Conservation (phyloP, 2,329 filamentous ascomycete genomes). For the Aureobasidium musti region DNA sequence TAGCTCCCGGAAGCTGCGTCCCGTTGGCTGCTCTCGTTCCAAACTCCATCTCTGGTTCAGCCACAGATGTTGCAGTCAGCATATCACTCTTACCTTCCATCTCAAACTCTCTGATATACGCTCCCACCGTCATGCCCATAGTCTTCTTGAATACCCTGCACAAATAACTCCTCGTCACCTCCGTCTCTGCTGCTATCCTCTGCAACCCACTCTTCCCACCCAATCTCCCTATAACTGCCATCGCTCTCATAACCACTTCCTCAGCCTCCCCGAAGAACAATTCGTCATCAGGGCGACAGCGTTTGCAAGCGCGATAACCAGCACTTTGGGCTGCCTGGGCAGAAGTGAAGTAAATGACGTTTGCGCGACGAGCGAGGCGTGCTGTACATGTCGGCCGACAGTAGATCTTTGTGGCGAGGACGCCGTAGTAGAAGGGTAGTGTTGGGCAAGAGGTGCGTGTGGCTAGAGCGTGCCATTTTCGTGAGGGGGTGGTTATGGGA, state of each 20-base stretch:
- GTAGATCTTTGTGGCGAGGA: constrained; percentile 60
- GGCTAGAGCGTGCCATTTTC: not conserved
- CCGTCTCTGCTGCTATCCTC: constrained; percentile 54
- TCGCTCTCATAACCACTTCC: constrained; percentile 29
- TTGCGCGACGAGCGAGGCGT: constrained; percentile 60
- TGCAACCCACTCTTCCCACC: constrained; percentile 39
- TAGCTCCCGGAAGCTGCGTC: too few relatives aligned
- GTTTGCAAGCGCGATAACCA: constrained; percentile 60
- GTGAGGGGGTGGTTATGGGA: too few relatives aligned
- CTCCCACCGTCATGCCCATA: constrained; percentile 50
- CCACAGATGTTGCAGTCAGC: too few relatives aligned
- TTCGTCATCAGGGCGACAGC: constrained; percentile 51
- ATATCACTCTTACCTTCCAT: not conserved
- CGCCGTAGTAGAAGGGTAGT: constrained; percentile 56
- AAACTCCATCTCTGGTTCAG: too few relatives aligned
- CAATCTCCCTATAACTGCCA: constrained; percentile 37
- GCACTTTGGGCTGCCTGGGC: constrained; percentile 51
- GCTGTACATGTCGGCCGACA: constrained; percentile 63
- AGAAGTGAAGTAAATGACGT: constrained; percentile 58
- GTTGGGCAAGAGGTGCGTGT: not conserved
- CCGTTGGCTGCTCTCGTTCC: too few relatives aligned
- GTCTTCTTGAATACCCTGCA: constrained; percentile 61
- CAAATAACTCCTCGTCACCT: constrained; percentile 60
- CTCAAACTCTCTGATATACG: not conserved
- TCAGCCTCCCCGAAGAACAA: constrained; percentile 26